A percentile compares a stretch with the other conserved stretches of the same genome.
phyloP scores from a whole-genome alignment of 768 basidiomycete genomes.

The Phylloporus arenicola region DNA sequence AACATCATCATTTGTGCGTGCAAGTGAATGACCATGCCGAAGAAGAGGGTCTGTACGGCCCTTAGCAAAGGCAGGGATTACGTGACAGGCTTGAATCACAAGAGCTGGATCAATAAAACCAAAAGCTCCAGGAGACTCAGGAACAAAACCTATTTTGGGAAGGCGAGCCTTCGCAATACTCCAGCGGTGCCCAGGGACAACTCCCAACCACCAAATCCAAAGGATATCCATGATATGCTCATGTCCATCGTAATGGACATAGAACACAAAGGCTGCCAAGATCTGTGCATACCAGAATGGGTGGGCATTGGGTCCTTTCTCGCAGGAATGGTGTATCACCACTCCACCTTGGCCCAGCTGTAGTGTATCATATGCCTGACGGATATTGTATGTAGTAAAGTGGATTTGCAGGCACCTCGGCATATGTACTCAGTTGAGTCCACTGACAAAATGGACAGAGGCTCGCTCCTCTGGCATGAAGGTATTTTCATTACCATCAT shows the following conservation, averaged over 20 bases:
- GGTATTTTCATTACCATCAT: not conserved
- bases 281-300: not conserved
- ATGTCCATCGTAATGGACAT: not conserved
- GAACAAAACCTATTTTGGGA: not conserved
- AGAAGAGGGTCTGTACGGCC: not conserved
- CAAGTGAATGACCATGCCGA: not conserved
- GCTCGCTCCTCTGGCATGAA: not conserved
- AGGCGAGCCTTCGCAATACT: not conserved
- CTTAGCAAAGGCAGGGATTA: not conserved
- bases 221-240: not conserved
- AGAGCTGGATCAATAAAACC: not conserved
- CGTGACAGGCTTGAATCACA: not conserved
- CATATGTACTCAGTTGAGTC: not conserved
- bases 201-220: not conserved
- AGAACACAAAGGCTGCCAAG: not conserved
- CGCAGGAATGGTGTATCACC: not conserved
- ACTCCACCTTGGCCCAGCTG: not conserved
- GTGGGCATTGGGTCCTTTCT: not conserved
- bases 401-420: not conserved
- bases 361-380: not conserved
- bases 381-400: not conserved
- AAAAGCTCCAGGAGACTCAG: not conserved
- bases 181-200: not conserved
- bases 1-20: not conserved
- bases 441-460: not conserved